These are phyloP conservation scores for Apiotrichum gamsii DNA, from an alignment of 1,284 basidiomycete species.

Conservation along the genomic window DNA sequence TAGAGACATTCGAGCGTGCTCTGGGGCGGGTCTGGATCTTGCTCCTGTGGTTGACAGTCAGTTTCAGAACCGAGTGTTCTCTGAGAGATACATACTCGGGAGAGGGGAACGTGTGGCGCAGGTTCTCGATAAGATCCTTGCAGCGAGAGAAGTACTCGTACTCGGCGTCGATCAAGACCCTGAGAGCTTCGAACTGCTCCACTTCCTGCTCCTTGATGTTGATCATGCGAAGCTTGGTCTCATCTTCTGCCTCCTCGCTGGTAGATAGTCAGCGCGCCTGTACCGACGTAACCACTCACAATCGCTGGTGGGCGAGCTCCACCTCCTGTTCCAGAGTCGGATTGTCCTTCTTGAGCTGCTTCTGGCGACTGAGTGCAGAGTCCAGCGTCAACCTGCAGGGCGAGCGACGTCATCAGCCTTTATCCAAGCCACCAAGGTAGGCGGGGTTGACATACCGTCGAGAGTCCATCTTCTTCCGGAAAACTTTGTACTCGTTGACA, in stretches of 20 bases:
- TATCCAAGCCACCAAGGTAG: neutral
- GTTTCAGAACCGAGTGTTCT: too few species aligned
- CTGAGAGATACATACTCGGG: too few species aligned
- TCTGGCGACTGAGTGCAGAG: constrained; percentile 62
- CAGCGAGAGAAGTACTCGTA: constrained; percentile 66
- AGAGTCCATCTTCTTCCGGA: constrained; percentile 61
- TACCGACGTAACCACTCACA: constrained; percentile 53
- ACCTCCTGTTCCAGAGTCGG: constrained; percentile 69
- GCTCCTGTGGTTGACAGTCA: too few species aligned
- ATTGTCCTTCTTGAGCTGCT: constrained; percentile 56
- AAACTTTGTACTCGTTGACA: constrained; percentile 45
- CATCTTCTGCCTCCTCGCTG: constrained; percentile 75
- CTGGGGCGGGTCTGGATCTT: constrained; percentile 20
- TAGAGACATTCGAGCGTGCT: constrained; percentile 34
- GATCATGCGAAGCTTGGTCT: constrained; percentile 66
- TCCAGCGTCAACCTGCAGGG: constrained; percentile 69
- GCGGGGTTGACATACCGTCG: constrained; percentile 62
- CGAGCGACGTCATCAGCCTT: neutral
- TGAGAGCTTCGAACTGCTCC: constrained; percentile 59
- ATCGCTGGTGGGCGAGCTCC: constrained; percentile 60
- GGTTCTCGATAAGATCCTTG: constrained; percentile 61
- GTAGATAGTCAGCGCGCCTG: neutral
- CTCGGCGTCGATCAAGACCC: constrained; percentile 63
- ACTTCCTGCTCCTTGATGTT: constrained; percentile 70
- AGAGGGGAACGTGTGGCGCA: constrained; percentile 63